Conservation (phyloP, 768 basidiomycete species). For the Russula virescens region DNA sequence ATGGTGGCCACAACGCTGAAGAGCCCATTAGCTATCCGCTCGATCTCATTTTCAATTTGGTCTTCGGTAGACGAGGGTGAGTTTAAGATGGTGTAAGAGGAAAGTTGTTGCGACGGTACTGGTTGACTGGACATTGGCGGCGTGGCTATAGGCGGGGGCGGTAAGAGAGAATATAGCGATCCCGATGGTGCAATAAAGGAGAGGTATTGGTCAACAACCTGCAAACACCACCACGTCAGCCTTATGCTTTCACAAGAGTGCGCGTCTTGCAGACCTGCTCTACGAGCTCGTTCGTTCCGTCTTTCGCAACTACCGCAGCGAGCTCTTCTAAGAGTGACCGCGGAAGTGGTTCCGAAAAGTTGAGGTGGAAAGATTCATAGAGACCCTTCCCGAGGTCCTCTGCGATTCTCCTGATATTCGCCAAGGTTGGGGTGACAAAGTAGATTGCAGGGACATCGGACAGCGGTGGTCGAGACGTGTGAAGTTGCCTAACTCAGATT, state of each 20-base stretch:
- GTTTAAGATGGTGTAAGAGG: conserved; percentile 84
- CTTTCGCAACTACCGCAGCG: conserved; percentile 79
- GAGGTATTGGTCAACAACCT: conserved; percentile 95
- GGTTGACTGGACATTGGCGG: conserved; percentile 34
- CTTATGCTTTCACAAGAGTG: conserved; percentile 18
- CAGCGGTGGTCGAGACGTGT: conserved; percentile 80
- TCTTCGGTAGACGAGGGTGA: conserved; percentile 86
- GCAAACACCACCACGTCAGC: conserved; percentile 16
- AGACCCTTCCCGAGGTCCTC: conserved; percentile 86
- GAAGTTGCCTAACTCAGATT: conserved; percentile 68
- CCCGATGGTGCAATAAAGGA: conserved; percentile 94
- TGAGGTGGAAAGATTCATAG: conserved; percentile 91
- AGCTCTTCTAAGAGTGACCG: conserved; percentile 89
- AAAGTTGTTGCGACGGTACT: conserved; percentile 34
- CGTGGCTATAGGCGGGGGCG: conserved; percentile 42
- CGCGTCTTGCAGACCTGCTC: conserved; percentile 52
- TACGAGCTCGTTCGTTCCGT: conserved; percentile 75
- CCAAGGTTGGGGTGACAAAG: conserved; percentile 86
- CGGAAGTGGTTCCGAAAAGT: conserved; percentile 90
- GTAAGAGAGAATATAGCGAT: conserved; percentile 85
- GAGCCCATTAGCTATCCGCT: conserved; percentile 82
- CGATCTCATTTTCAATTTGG: conserved; percentile 90
- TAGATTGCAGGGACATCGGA: conserved; percentile 96
- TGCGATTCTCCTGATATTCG: conserved; percentile 85
- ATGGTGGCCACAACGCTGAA: conserved; percentile 88